A percentile compares a stretch with the other conserved stretches of the same genome.
Evolutionary conservation across 176 grass and related monocot species (phyloP).

Genomic region (Musa troglodytarum): DNA sequence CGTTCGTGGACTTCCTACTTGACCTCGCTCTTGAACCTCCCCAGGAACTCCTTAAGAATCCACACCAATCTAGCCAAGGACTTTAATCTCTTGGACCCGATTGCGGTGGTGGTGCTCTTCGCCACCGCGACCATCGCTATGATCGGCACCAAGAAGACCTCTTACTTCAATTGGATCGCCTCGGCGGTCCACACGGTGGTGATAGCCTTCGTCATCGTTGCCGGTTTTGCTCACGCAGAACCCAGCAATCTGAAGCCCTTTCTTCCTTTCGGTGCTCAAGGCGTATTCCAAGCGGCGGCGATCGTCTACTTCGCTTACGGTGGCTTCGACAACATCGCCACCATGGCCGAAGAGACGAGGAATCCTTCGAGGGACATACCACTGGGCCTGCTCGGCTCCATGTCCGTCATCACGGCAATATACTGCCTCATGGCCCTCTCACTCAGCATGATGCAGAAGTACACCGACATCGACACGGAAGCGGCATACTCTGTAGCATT

Average conservation of each 20-base stretch:
- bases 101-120: constrained; percentile 51
- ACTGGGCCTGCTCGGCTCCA: constrained; percentile 63
- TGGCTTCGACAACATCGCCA: constrained; percentile 89
- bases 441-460: constrained; percentile 90
- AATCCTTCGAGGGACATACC: constrained; percentile 86
- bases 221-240: constrained; percentile 51
- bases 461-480: constrained; percentile 43
- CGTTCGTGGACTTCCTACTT: constrained; percentile 84
- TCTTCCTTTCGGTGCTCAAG: constrained; percentile 51
- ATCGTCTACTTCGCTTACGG: constrained; percentile 91
- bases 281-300: constrained; percentile 76
- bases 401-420: constrained; percentile 73
- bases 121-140: constrained; percentile 56
- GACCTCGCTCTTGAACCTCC: constrained; percentile 51
- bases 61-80: constrained; percentile 32
- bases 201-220: constrained; percentile 67
- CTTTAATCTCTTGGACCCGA: constrained; percentile 68
- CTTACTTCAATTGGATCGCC: constrained; percentile 72
- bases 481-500: constrained; percentile 81
- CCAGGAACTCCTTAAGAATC: constrained; percentile 39
- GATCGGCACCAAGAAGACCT: constrained; percentile 57
- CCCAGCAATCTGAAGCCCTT: constrained; percentile 61
- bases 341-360: constrained; percentile 89
- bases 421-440: constrained; percentile 82
- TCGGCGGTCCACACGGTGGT: constrained; percentile 49